These are phyloP conservation scores for Cytospora schulzeri DNA, from an alignment of 2,329 filamentous ascomycete genomes.

Conservation along the genomic window DNA sequence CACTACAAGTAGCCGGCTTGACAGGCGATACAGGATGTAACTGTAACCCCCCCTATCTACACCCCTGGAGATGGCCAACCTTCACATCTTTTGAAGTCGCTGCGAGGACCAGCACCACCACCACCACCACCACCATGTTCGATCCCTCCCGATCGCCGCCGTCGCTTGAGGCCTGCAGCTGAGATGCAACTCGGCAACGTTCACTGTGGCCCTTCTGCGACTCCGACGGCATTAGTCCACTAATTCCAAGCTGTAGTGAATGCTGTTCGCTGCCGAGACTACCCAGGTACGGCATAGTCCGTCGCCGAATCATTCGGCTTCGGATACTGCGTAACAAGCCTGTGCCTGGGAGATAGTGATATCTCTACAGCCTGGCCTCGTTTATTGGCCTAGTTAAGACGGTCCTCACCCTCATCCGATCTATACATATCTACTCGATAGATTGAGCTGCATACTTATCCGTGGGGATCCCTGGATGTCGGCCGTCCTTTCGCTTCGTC, in stretches of 20 bases:
- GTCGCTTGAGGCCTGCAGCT: neutral
- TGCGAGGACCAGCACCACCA: slow-evolving; percentile 7
- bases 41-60: slow-evolving; percentile 3
- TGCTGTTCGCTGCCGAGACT: neutral
- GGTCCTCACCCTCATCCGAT: neutral
- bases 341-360: neutral
- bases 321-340: slow-evolving; percentile 1
- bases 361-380: neutral
- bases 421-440: neutral
- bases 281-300: neutral
- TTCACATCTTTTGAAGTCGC: slow-evolving; percentile 3
- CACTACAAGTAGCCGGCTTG: slow-evolving; percentile 21
- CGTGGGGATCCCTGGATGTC: slow-evolving; percentile 7
- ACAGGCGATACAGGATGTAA: slow-evolving; percentile 25
- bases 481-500: slow-evolving; percentile 11
- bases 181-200: slow-evolving; percentile 3
- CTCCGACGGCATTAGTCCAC: no score
- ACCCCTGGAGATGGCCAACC: neutral
- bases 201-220: slow-evolving; percentile 5
- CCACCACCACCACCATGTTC: slow-evolving; percentile 12
- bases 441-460: slow-evolving; percentile 15
- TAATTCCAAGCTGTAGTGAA: no score
- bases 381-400: neutral
- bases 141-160: neutral
- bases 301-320: slow-evolving; percentile 3